A percentile compares a stretch with the other conserved stretches of the same genome.
phyloP scores from a whole-genome alignment of 164 flowering plant genomes.

The Warburgia ugandensis region DNA sequence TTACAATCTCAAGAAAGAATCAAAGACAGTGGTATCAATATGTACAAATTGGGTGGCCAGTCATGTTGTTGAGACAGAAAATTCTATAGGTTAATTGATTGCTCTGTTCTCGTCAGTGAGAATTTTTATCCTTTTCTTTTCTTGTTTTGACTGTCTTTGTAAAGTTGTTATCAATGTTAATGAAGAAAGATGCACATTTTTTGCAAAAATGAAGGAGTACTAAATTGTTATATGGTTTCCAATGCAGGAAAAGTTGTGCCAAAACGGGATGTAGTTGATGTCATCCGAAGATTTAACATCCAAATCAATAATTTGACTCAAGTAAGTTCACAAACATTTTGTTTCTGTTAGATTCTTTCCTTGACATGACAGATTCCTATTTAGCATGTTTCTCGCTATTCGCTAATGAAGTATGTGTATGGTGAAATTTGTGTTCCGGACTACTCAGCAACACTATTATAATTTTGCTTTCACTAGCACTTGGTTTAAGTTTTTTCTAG shows the following conservation, averaged over 20 bases:
- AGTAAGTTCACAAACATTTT: slow-evolving; percentile 31
- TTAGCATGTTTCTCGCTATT: not conserved
- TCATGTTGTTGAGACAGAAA: too few species aligned
- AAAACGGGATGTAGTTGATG: slow-evolving; percentile 60
- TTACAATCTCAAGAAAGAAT: too few species aligned
- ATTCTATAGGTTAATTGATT: too few species aligned
- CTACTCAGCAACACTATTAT: too few species aligned
- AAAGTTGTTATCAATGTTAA: not conserved
- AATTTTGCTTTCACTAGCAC: too few species aligned
- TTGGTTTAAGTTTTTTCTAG: too few species aligned
- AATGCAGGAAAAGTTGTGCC: slow-evolving; percentile 58
- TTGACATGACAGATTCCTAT: not conserved
- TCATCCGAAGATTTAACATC: slow-evolving; percentile 70
- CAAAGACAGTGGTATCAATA: not conserved
- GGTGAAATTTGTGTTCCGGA: too few species aligned
- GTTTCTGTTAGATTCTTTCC: not conserved
- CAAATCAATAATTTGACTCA: slow-evolving; percentile 97
- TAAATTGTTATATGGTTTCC: slow-evolving; percentile 10
- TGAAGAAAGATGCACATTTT: not conserved
- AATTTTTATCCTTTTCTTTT: not conserved
- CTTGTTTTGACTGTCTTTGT: not conserved
- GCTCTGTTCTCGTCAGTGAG: not conserved
- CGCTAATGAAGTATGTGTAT: too few species aligned
- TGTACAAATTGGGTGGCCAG: not conserved
- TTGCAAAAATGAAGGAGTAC: not conserved